Conservation (phyloP, 805 yeast genomes). For the Candida corydali region DNA sequence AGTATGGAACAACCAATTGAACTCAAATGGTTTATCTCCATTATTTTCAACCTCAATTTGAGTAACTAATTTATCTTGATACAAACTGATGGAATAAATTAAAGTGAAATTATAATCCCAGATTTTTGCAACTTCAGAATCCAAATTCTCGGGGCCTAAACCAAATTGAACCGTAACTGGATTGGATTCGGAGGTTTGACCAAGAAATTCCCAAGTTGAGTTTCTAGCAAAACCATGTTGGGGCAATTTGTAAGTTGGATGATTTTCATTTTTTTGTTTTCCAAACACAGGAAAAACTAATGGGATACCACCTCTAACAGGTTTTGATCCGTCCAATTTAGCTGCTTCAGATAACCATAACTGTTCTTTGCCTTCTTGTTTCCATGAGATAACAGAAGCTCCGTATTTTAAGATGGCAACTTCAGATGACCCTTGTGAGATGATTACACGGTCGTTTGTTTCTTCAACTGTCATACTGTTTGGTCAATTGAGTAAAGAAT, state of each 20-base stretch:
- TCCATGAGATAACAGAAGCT: conserved; percentile 86
- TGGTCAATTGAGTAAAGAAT: too few species aligned
- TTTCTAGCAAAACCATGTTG: conserved; percentile 97
- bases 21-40: conserved; percentile 63
- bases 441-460: conserved; percentile 55
- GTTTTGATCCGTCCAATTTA: conserved; percentile 82
- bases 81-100: conserved; percentile 62
- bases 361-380: conserved; percentile 64
- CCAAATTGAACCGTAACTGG: conserved; percentile 83
- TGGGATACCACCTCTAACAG: conserved; percentile 97
- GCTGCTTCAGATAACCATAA: conserved; percentile 80
- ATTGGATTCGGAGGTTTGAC: conserved; percentile 66
- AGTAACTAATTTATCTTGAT: conserved; percentile 57
- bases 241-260: conserved; percentile 67
- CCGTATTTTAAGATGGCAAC: conserved; percentile 80
- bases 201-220: conserved; percentile 90
- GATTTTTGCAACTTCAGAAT: conserved; percentile 49
- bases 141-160: conserved; percentile 78
- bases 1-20: conserved; percentile 95
- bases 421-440: conserved; percentile 51
- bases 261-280: conserved; percentile 46
- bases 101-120: conserved; percentile 78
- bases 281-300: conserved; percentile 94
- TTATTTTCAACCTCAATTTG: conserved; percentile 73
- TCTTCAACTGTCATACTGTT: conserved; percentile 76